Evolutionary conservation across 495 filamentous ascomycete species (phyloP), one percentile per base, ranked within the genome.

Genomic region (Penicillium atrosanguineum): DNA sequence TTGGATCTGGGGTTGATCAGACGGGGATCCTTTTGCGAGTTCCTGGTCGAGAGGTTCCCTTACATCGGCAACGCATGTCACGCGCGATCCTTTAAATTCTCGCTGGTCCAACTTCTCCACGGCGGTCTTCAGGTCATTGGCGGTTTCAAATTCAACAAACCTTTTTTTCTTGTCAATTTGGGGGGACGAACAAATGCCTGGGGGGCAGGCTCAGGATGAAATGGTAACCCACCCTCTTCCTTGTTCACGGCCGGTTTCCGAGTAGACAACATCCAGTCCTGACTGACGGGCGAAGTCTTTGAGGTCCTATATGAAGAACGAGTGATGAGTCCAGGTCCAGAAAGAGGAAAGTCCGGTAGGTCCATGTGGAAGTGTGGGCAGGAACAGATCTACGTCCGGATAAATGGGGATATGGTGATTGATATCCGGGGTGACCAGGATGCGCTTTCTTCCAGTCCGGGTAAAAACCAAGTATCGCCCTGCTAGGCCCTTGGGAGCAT

Each of bases 201-300:
- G 50, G 47, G 40, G 50, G 28, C 42, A 38, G 12, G 48, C 49
- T 44, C 26, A 54, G 23, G 20, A 50, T 51, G 36, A 31, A 42
- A 49, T 55, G 40, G 28, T 42, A 55, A 80, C 90, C 73, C 72
- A 97, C 95, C 94, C 94, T 83, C 86, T 89, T 56, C 91, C 90
- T 72, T 88, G 89, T 60, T 96, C 94, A 64, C 94, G 90, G 68
- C 87, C 87, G 25, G 95, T 92, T 76, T 99, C 94, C 47, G 91
- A 96, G 68, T 95, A 99, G 55, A 99, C 94, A 60, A 99, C 94
- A 70, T 97, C 95, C 71, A 95, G 83, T 67, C 91, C 90, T 73
- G 92, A 95, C 69, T 92, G 89, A 65, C 94, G 93, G 52, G 94
- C 95, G 70, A 97, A 99, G 73, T 99, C 94, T 89, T 99, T 99